A percentile compares a stretch with the other conserved stretches of the same genome.
Evolutionary conservation across 768 basidiomycete genomes (phyloP).

Genomic region (Lentinus brumalis): DNA sequence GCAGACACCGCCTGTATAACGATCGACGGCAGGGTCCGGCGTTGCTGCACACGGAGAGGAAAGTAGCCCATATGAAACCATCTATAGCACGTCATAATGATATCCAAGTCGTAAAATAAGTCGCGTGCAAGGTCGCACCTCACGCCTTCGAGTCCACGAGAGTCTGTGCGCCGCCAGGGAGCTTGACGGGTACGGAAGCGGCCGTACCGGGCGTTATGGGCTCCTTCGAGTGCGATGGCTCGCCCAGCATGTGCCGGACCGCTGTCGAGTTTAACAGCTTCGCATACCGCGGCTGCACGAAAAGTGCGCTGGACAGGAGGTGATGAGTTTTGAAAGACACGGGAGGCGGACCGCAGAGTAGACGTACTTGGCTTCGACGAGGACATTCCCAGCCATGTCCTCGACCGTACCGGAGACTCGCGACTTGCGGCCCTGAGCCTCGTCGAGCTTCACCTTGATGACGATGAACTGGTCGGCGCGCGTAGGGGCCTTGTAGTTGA

Average conservation of each 20-base stretch:
- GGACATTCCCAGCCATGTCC: slow-evolving; percentile 74
- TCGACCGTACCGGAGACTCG: slow-evolving; percentile 73
- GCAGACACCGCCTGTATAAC: no score
- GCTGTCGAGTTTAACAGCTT: slow-evolving; percentile 65
- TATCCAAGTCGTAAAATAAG: no score
- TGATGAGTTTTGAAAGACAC: neutral
- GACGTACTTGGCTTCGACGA: slow-evolving; percentile 82
- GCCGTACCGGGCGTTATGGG: slow-evolving; percentile 23
- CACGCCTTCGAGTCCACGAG: slow-evolving; percentile 12
- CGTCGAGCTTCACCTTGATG: slow-evolving; percentile 66
- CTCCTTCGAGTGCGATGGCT: slow-evolving; percentile 36
- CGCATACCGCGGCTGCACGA: slow-evolving; percentile 90
- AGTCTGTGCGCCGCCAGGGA: slow-evolving; percentile 20
- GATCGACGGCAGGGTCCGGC: no score
- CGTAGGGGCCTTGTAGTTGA: slow-evolving; percentile 87
- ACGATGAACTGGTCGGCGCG: slow-evolving; percentile 90
- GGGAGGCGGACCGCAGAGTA: neutral
- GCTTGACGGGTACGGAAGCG: slow-evolving; percentile 25
- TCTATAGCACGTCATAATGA: no score
- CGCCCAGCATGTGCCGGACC: slow-evolving; percentile 68
- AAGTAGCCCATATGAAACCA: no score
- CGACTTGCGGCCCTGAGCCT: slow-evolving; percentile 78
- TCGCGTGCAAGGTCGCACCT: neutral
- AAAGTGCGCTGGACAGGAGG: slow-evolving; percentile 56
- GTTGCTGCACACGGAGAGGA: no score